Evolutionary conservation across 2,329 filamentous ascomycete species (phyloP), one percentile per base, ranked within the genome.

Genomic region (Neofusicoccum sp.): DNA sequence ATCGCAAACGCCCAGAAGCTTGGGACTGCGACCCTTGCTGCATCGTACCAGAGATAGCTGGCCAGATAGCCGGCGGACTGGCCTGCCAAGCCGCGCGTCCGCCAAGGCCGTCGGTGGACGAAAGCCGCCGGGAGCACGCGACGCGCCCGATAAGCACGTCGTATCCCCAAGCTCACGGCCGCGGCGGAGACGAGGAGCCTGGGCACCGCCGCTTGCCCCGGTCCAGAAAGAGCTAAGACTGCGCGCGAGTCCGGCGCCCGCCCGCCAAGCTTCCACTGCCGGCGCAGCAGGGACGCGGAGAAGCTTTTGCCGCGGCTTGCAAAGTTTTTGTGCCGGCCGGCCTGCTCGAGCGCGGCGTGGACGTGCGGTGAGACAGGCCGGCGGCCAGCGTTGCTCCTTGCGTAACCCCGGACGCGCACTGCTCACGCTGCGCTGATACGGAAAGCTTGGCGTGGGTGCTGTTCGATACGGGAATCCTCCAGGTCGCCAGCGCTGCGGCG

Each of bases 221-320:
- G 51, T 56, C 51, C 26, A 56, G 51, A 20, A 56, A 56, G 51
- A 56, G 51, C 51, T 8, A 56, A 56, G 51, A 12, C 38, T 20
- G n/a, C 49, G 33, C 26, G 20, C 36, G 49, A 54, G 20, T 54
- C 38, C 48, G 28, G 38, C 51, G 34, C 14, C 34, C 49, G 34
- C 14, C n/a, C 36, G 49, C 51, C 51, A 56, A 56, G 51, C 51
- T 56, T 56, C 38, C 33, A 36, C 24, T 26, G 36, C 49, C 49
- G 49, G 34, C 49, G 31, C 49, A 6, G 34, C 24, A 31, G 41
- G 36, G 33, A 3, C 49, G 1, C 36, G 36, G 51, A 56, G 51
- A 56, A 43, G 51, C 51, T 43, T 56, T 56, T 28, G 51, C 48
- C 48, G 48, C 48, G 48, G 47, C 33, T 4, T 30, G 48, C 51